Evolutionary conservation across 1,139 yeast genomes (phyloP).

Genomic region (Scheffersomyces quercinus): DNA sequence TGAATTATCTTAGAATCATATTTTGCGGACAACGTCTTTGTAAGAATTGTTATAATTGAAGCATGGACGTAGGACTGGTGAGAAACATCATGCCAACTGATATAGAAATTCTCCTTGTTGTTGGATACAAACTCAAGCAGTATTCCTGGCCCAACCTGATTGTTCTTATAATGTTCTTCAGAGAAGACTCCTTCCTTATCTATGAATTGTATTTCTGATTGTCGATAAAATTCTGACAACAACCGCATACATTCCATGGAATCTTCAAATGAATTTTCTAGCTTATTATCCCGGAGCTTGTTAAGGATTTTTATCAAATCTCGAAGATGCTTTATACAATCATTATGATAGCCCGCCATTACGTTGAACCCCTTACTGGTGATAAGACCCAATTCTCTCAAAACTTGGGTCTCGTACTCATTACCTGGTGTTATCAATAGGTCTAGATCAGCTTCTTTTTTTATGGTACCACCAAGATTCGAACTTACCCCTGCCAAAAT

Average conservation of each 20-base stretch:
- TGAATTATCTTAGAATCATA: slow-evolving; percentile 40
- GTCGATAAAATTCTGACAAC: slow-evolving; percentile 11
- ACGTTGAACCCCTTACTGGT: slow-evolving; percentile 16
- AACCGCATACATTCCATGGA: slow-evolving; percentile 16
- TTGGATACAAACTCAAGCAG: slow-evolving; percentile 12
- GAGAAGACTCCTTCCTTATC: slow-evolving; percentile 9
- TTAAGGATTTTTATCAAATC: slow-evolving; percentile 17
- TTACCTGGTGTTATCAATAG: slow-evolving; percentile 10
- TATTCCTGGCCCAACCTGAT: slow-evolving; percentile 1
- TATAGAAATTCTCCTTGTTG: slow-evolving; percentile 6
- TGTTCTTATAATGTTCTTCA: slow-evolving; percentile 4
- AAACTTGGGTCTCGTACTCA: slow-evolving; percentile 12
- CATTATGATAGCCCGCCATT: slow-evolving; percentile 16
- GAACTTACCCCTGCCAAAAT: slow-evolving; percentile 19
- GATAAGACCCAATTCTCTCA: slow-evolving; percentile 15
- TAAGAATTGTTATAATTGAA: slow-evolving; percentile 15
- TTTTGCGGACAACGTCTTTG: slow-evolving; percentile 33
- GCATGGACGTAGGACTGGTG: slow-evolving; percentile 18
- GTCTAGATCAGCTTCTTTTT: slow-evolving; percentile 15
- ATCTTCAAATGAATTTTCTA: slow-evolving; percentile 8
- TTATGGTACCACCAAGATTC: slow-evolving; percentile 17
- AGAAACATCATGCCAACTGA: slow-evolving; percentile 20
- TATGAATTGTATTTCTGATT: slow-evolving; percentile 8
- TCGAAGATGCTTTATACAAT: slow-evolving; percentile 10
- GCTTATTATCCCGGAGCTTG: slow-evolving; percentile 8